Evolutionary conservation across 306 rosid genomes (phyloP).

Genomic region (Arachis stenosperma): DNA sequence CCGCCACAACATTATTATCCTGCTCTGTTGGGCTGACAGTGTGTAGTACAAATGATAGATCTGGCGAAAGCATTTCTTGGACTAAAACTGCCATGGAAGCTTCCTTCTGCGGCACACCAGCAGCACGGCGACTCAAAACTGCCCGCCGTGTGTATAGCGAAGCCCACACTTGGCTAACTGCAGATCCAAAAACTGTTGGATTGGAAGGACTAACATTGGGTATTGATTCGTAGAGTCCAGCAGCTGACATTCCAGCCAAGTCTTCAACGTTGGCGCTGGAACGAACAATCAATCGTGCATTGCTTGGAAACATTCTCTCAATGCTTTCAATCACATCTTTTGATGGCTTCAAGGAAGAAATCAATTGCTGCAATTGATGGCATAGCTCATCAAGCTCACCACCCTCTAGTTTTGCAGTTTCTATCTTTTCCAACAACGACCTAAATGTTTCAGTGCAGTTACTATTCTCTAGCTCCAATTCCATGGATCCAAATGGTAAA

Average conservation of each 20-base stretch:
- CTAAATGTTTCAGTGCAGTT: slow-evolving; percentile 63
- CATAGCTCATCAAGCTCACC: slow-evolving; percentile 76
- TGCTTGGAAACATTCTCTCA: slow-evolving; percentile 65
- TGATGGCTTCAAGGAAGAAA: slow-evolving; percentile 69
- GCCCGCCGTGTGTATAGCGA: slow-evolving; percentile 91
- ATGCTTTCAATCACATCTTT: slow-evolving; percentile 64
- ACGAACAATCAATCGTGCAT: slow-evolving; percentile 78
- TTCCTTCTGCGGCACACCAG: slow-evolving; percentile 81
- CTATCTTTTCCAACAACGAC: slow-evolving; percentile 65
- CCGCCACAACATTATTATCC: slow-evolving; percentile 76
- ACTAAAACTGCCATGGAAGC: slow-evolving; percentile 92
- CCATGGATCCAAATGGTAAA: slow-evolving; percentile 95
- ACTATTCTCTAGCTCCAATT: slow-evolving; percentile 70
- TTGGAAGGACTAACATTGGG: slow-evolving; percentile 88
- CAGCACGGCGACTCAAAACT: slow-evolving; percentile 79
- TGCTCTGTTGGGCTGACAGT: slow-evolving; percentile 73
- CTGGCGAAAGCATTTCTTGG: slow-evolving; percentile 98
- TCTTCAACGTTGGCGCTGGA: slow-evolving; percentile 98
- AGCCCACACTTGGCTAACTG: slow-evolving; percentile 86
- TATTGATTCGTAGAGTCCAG: slow-evolving; percentile 93
- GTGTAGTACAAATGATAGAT: slow-evolving; percentile 88
- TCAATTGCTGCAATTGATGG: slow-evolving; percentile 74
- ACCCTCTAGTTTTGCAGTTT: slow-evolving; percentile 65
- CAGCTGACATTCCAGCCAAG: slow-evolving; percentile 97
- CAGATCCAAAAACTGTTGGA: slow-evolving; percentile 67